phyloP scores from a whole-genome alignment of 305 asterid genomes.

The Fraxinus ornus region DNA sequence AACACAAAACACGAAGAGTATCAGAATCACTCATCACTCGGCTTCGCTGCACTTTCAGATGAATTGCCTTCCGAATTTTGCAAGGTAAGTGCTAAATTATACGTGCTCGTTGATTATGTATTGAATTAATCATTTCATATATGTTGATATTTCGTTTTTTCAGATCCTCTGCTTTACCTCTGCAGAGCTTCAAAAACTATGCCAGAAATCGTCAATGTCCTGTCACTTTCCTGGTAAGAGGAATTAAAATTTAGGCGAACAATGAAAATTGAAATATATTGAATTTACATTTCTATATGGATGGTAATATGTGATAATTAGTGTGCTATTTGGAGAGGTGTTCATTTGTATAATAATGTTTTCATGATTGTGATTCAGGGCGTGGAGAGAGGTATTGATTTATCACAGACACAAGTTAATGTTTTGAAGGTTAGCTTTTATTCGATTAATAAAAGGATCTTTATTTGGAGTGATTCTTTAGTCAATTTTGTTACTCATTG shows the following conservation, averaged over 20 bases:
- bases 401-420: conserved; percentile 27
- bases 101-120: background rate
- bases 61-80: conserved; percentile 69
- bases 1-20: background rate
- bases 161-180: conserved; percentile 67
- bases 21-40: background rate
- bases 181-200: conserved; percentile 42
- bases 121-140: conserved; percentile 7
- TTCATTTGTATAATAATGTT: background rate
- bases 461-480: background rate
- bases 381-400: conserved; percentile 32
- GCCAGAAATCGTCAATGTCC: conserved; percentile 36
- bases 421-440: conserved; percentile 45
- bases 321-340: background rate
- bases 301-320: background rate
- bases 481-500: conserved; percentile 2
- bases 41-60: conserved; percentile 26
- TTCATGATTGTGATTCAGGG: conserved; percentile 39
- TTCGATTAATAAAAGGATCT: background rate
- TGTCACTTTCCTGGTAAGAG: conserved; percentile 48
- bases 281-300: background rate
- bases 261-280: background rate
- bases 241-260: background rate
- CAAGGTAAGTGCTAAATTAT: conserved; percentile 40
- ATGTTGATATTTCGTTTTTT: background rate